phyloP scores from a whole-genome alignment of 2,329 filamentous ascomycete genomes.

The Nemania sp. region DNA sequence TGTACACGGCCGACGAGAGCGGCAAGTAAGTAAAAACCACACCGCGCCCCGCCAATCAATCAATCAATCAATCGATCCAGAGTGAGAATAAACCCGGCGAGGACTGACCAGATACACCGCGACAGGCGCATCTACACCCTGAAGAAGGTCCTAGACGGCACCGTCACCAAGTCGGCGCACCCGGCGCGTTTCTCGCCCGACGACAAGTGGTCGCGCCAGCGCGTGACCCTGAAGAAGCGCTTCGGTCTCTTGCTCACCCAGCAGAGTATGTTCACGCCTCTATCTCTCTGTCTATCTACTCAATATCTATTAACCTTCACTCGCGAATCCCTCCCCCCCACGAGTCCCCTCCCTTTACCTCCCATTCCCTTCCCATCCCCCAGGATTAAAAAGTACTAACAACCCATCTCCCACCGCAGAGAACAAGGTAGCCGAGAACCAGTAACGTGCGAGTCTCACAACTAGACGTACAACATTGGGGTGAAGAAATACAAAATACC shows the following conservation, averaged over 20 bases:
- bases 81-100: no score
- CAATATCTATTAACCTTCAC: not conserved
- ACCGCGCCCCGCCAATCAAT: no score
- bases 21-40: conserved; percentile 60
- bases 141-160: conserved; percentile 81
- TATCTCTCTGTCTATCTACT: conserved; percentile 6
- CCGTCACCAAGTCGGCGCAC: conserved; percentile 94
- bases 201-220: conserved; percentile 97
- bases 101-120: not conserved
- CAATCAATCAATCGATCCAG: no score
- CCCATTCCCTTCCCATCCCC: not conserved
- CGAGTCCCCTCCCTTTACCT: not conserved
- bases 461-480: not conserved
- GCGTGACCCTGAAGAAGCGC: conserved; percentile 92
- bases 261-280: conserved; percentile 54
- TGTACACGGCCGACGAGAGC: conserved; percentile 80
- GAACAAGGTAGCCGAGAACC: conserved; percentile 41
- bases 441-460: conserved; percentile 8
- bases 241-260: conserved; percentile 88
- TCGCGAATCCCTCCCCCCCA: not conserved
- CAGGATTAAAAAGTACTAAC: not conserved
- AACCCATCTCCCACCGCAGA: conserved; percentile 28
- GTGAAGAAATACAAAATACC: no score
- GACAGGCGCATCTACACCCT: conserved; percentile 81
- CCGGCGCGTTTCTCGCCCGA: conserved; percentile 96